phyloP scores from a whole-genome alignment of 2,329 filamentous ascomycete species.

The Pseudogymnoascus sp. region DNA sequence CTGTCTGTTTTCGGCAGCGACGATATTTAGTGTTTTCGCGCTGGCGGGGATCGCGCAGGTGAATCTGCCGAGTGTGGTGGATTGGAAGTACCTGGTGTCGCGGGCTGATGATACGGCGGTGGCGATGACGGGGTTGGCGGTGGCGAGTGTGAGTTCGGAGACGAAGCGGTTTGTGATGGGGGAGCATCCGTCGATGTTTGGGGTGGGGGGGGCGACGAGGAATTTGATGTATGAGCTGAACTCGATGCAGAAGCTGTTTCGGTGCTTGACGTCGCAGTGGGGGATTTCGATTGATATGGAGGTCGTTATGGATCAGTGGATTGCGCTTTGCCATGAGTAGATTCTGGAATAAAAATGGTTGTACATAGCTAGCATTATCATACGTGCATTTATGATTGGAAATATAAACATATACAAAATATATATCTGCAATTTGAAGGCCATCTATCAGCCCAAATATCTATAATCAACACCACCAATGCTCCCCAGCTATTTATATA shows the following conservation, averaged over 20 bases:
- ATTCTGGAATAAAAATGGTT: neutral
- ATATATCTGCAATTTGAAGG: neutral
- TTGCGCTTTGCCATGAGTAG: constrained; percentile 33
- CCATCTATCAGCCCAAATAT: neutral
- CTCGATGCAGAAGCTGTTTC: constrained; percentile 39
- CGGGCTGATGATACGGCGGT: constrained; percentile 19
- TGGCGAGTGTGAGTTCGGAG: constrained; percentile 26
- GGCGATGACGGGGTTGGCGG: constrained; percentile 22
- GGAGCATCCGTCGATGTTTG: constrained; percentile 20
- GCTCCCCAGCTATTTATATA: neutral
- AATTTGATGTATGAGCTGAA: constrained; percentile 41
- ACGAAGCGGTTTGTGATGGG: constrained; percentile 33
- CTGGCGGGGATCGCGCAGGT: constrained; percentile 33
- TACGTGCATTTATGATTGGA: neutral
- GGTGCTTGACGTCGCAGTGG: constrained; percentile 38
- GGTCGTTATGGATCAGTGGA: constrained; percentile 37
- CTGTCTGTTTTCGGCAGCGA: constrained; percentile 37
- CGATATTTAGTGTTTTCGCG: constrained; percentile 35
- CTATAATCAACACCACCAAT: neutral
- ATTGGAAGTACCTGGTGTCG: constrained; percentile 36
- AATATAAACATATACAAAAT: neutral
- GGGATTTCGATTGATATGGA: constrained; percentile 40
- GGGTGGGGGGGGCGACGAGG: constrained; percentile 25
- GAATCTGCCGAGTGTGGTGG: constrained; percentile 32
- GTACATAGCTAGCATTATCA: neutral